Base-by-base conservation (phyloP, 1,139 yeast genomes). In the Blastobotrys ciferrii region DNA sequence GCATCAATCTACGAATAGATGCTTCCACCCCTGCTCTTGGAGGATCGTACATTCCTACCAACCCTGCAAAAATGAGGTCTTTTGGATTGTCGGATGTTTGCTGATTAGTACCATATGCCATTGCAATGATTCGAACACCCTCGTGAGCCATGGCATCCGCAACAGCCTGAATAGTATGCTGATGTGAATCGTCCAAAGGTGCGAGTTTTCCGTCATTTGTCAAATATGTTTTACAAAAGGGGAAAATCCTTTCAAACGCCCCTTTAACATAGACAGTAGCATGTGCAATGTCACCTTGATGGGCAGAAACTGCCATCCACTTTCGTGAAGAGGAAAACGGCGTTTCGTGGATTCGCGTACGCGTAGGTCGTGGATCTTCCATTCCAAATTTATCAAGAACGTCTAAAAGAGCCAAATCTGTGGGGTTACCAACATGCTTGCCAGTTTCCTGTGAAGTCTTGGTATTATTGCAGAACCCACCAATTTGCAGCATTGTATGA, bases 11-110 rank as follows among this genome's bases (percentile, higher is more conserved):
- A 14, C 86, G 77, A 53, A 92, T 78, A 1, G 96, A 83, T 49
- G 75, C 72, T 46, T 79, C 77, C 4, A 89, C 97, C 53, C 84
- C 82, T 7, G 91, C 84, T 62, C 98, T 79, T 49, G 98, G 98
- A 11, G 98, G 98, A 69, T 92, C 98, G 59, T 87, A 87, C 95
- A 92, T 88, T 49, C 96, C 98, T 56, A 87, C 74, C 42, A 92
- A 70, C 4, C 98, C 98, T 59, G 87, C 78, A 62, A 91, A 89
- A 2, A 79, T 73, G 60, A 91, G 73, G 41, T 80, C 83, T 30
- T 44, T 36, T 28, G 54, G 62, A 37, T 45, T 69, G 25, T 63
- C 66, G 12, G 64, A 66, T 1, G 71, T 60, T 25, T 73, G 66
- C 11, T 68, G 57, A 35, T 65, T 57, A 50, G 71, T 67, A 43